phyloP scores from a whole-genome alignment of 495 filamentous ascomycete genomes.

The Penicillium goetzii region DNA sequence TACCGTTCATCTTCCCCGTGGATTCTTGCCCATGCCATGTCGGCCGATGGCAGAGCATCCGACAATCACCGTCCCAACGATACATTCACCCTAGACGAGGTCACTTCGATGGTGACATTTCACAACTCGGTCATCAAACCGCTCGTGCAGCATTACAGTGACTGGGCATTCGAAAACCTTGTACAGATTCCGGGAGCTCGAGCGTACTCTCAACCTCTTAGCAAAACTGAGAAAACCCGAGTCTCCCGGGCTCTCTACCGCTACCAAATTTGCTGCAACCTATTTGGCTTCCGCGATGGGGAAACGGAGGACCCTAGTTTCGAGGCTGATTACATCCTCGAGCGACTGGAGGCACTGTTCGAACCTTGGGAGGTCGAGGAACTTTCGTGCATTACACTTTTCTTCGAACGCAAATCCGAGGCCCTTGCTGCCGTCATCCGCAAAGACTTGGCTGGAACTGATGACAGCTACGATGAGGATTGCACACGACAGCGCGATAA shows the following conservation, averaged over 20 bases:
- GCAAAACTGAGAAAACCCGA: conserved; percentile 23
- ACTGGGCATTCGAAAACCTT: conserved; percentile 16
- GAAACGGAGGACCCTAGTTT: not conserved
- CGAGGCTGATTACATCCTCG: not conserved
- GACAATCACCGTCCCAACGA: not conserved
- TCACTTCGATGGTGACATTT: conserved; percentile 15
- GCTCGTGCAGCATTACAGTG: conserved; percentile 14
- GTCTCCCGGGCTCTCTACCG: conserved; percentile 35
- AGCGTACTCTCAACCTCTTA: conserved; percentile 9
- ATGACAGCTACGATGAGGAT: too few species aligned
- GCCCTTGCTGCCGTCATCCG: conserved; percentile 15
- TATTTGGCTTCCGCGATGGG: conserved; percentile 22
- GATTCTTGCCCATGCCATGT: not conserved
- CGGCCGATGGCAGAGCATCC: not conserved
- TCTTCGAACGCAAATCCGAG: conserved; percentile 5
- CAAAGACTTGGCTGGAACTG: conserved; percentile 1
- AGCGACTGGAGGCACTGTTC: conserved; percentile 1
- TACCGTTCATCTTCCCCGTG: not conserved
- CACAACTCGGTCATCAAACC: conserved; percentile 29
- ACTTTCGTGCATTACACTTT: conserved; percentile 10
- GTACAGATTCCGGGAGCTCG: not conserved
- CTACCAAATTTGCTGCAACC: conserved; percentile 32
- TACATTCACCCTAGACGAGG: conserved; percentile 18
- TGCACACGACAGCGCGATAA: too few species aligned
- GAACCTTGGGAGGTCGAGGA: conserved; percentile 26